A percentile compares a stretch with the other conserved stretches of the same genome.
These are phyloP conservation scores for Incumbomyces lentus DNA, from an alignment of 2,329 filamentous ascomycete genomes.

Conservation along the genomic window DNA sequence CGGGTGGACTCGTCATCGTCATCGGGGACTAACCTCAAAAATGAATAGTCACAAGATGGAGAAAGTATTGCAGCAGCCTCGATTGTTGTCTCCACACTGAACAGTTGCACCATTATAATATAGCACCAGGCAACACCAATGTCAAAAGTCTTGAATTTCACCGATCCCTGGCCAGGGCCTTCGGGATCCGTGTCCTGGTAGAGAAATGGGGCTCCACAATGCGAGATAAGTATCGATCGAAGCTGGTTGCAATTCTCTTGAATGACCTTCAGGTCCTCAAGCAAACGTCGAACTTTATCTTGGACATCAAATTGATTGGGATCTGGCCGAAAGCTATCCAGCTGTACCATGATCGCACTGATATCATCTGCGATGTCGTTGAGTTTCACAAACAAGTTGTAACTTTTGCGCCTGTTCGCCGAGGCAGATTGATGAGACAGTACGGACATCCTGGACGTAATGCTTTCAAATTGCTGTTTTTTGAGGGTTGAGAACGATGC, in stretches of 20 bases:
- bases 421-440: neutral
- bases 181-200: neutral
- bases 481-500: neutral
- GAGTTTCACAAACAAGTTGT: slow-evolving; percentile 1
- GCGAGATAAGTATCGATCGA: neutral
- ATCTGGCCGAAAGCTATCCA: neutral
- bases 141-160: slow-evolving; percentile 5
- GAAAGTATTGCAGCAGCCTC: neutral
- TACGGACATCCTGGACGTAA: neutral
- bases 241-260: neutral
- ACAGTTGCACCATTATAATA: slow-evolving; percentile 1
- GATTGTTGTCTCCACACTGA: slow-evolving; percentile 3
- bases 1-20: too few species aligned
- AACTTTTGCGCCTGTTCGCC: neutral
- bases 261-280: neutral
- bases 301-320: neutral
- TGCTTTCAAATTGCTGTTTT: neutral
- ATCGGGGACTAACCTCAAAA: too few species aligned
- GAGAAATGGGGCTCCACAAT: neutral
- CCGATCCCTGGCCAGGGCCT: neutral
- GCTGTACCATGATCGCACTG: slow-evolving; percentile 3
- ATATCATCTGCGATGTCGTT: slow-evolving; percentile 3
- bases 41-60: neutral
- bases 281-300: neutral
- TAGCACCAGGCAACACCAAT: slow-evolving; percentile 5